Evolutionary conservation across 75 land plant species (phyloP), one percentile per base, ranked within the genome.

Genomic region (Picea glauca): DNA sequence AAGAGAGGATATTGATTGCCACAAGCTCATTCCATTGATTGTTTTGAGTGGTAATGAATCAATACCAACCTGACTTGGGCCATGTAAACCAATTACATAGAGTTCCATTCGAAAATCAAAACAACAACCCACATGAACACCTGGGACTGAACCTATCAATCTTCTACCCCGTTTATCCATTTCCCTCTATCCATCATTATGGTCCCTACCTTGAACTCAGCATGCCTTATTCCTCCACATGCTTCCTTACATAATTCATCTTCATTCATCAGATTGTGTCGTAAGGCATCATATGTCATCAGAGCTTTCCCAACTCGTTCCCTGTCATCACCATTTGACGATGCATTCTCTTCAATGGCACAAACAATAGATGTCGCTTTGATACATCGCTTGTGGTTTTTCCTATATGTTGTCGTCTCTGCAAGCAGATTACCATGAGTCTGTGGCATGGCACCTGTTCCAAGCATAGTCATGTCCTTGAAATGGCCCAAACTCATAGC

Each of bases 81-180:
- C 26, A 26, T 26, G 26, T 26, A 26, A 26, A 26, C 26, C 26
- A 26, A 26, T 89, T 13, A 94, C 83, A 60, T 84, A 85, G 76
- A 94, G 67, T 81, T 94, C 98, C 84, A 89, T 85, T 59, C 95
- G 77, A 64, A 65, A 94, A 75, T 82, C 86, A 85, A 89, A 94
- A 32, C 84, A 57, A 70, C 92, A 94, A 0, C 98, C 95, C 5
- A 92, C 85, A 50, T 80, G 57, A 3, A 94, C 77, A 4, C 98
- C 94, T 0, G 98, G 98, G 3, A 94, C 87, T 23, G 85, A 26
- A 1, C 98, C 98, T 4, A 93, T 83, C 33, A 88, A 86, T 63
- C 88, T 63, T 58, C 83, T 79, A 56, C 85, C 91, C 14, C 87
- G 78, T 73, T 92, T 79, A 89, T 63, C 90, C 89, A 89, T 75